Conservation (phyloP, 2,329 filamentous ascomycete species). For the Stagonosporopsis rhizophila region DNA sequence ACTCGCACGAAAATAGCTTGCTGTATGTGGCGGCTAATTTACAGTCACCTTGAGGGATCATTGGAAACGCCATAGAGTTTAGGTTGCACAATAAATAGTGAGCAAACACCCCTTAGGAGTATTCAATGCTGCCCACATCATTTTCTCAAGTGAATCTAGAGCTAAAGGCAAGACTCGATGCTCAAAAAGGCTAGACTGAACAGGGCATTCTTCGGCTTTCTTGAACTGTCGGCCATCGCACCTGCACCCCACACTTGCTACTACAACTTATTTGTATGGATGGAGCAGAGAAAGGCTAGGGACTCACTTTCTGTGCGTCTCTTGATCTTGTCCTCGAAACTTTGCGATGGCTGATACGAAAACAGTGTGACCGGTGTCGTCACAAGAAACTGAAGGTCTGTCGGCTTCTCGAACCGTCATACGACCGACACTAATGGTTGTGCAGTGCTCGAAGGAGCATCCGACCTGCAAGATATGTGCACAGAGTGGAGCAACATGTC, state of each 20-base stretch:
- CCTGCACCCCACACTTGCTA: conserved; percentile 11
- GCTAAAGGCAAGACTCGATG: background rate
- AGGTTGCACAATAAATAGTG: background rate
- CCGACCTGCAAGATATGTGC: conserved; percentile 32
- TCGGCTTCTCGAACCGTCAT: background rate
- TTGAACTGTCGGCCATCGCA: background rate
- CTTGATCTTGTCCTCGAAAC: background rate
- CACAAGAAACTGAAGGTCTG: conserved; percentile 34
- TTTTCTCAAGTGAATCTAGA: too few relatives aligned
- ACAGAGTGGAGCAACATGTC: conserved; percentile 27
- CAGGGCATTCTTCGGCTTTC: conserved; percentile 1
- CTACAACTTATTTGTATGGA: conserved; percentile 23
- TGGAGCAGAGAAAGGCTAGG: conserved; percentile 33
- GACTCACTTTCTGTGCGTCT: conserved; percentile 24
- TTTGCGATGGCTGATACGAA: conserved; percentile 8
- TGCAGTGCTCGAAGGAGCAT: conserved; percentile 35
- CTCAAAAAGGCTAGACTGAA: conserved; percentile 1
- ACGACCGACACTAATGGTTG: background rate
- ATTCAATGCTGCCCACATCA: background rate
- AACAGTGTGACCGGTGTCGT: conserved; percentile 34
- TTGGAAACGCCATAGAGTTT: background rate
- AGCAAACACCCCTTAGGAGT: background rate
- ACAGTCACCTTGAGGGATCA: background rate
- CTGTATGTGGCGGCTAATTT: background rate
- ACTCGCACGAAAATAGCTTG: background rate